Percentiles rank a stretch among this genome's conserved stretches.
phyloP scores from a whole-genome alignment of 768 basidiomycete genomes.

The Lactifluus subvellereus region DNA sequence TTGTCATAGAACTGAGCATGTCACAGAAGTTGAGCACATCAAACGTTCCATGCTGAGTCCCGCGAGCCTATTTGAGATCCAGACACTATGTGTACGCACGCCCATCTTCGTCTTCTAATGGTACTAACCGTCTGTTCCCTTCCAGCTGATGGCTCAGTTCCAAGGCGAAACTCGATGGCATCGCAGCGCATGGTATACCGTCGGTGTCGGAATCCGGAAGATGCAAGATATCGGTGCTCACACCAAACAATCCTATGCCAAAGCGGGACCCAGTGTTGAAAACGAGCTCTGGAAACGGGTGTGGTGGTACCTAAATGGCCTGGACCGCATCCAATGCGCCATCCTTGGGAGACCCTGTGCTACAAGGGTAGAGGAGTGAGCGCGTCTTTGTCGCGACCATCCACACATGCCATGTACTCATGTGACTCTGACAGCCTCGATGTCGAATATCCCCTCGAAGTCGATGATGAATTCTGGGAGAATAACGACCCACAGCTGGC shows the following conservation, averaged over 20 bases:
- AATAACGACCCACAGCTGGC: slow-evolving; percentile 34
- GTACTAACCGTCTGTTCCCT: neutral
- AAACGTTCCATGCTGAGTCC: slow-evolving; percentile 51
- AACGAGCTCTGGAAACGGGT: slow-evolving; percentile 48
- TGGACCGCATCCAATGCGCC: slow-evolving; percentile 52
- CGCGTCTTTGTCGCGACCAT: slow-evolving; percentile 25
- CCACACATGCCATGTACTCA: neutral
- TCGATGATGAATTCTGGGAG: slow-evolving; percentile 56
- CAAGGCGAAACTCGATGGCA: slow-evolving; percentile 43
- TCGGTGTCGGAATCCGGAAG: slow-evolving; percentile 40
- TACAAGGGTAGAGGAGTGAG: slow-evolving; percentile 62
- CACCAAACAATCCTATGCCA: slow-evolving; percentile 33
- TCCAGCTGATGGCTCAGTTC: slow-evolving; percentile 43
- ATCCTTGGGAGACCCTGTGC: slow-evolving; percentile 51
- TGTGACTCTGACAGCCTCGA: slow-evolving; percentile 36
- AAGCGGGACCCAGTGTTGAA: slow-evolving; percentile 32
- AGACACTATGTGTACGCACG: slow-evolving; percentile 44
- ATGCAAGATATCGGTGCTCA: slow-evolving; percentile 53
- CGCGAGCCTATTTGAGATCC: slow-evolving; percentile 56
- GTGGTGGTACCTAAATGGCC: slow-evolving; percentile 51
- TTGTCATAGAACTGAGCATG: slow-evolving; percentile 3
- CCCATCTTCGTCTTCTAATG: slow-evolving; percentile 20
- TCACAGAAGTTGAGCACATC: slow-evolving; percentile 44
- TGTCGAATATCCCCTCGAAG: slow-evolving; percentile 43
- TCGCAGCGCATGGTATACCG: slow-evolving; percentile 43